Base-by-base conservation (phyloP, 108 stramenopile species). In the Thalassiosira profunda region DNA sequence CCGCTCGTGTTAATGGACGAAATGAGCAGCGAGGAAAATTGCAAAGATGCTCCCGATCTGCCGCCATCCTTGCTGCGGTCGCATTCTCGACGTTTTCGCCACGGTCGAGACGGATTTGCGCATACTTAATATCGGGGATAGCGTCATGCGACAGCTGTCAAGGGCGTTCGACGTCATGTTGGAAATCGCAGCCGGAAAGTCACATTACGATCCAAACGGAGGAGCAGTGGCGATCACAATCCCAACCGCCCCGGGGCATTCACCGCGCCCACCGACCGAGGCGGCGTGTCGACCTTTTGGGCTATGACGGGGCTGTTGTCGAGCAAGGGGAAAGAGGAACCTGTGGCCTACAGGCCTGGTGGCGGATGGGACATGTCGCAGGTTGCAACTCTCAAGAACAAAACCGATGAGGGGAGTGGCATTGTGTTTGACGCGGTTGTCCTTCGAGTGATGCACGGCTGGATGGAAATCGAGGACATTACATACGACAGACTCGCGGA, bases 361-460 rank as follows among this genome's bases (percentile, higher is more conserved):
- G 80, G 80, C 37, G 80, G 80, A 43, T 81, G 80, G 80, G 58
- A 23, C 23, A 41, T n/a, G 28, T 3, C 10, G 0, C 56, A 71
- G 1, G 52, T 60, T 1, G 12, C 36, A 2, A 21, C 4, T 15
- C 62, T 81, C 14, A 35, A 2, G 9, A 48, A 26, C 14, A 14
- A 48, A 26, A 15, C 7, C 28, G 47, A 48, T 23, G n/a, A 48
- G 47, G 47, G 9, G 28, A 26, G 2, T 17, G 0, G 28, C 2
- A 48, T 6, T 14, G 28, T 40, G 38, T 80, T 84, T 60, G 79
- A 84, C 33, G 74, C 35, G 15, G 69, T 84, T 24, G 35, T 80
- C 5, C 76, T 67, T 45, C 42, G 75, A 25, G 51, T 76, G 6
- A 60, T 69, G 56, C 79, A 80, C 44, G 83, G 83, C 34, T 84